phyloP scores from a whole-genome alignment of 371 early-diverging fungal genomes.

The Cokeromyces recurvatus region DNA sequence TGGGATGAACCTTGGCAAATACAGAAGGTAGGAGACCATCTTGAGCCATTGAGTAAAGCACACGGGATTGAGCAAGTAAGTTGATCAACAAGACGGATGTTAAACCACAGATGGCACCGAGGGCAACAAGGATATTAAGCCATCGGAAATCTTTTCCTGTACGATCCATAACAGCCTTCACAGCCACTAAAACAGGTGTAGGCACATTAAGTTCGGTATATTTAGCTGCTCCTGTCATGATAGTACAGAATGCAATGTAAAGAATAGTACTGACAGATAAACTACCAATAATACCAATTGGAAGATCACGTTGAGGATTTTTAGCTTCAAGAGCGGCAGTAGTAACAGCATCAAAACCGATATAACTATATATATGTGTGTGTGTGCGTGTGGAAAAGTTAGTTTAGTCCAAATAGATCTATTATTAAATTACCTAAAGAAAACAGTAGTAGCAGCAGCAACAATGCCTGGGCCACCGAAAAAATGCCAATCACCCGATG shows the following conservation, averaged over 20 bases:
- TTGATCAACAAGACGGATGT: constrained; percentile 73
- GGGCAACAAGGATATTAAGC: constrained; percentile 66
- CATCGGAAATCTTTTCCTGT: constrained; percentile 51
- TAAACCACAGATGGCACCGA: constrained; percentile 79
- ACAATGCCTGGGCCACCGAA: constrained; percentile 73
- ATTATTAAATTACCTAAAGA: constrained; percentile 55
- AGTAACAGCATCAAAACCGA: constrained; percentile 88
- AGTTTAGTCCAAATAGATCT: no score
- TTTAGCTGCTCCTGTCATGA: constrained; percentile 71
- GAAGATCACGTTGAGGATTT: constrained; percentile 79
- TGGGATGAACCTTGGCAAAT: constrained; percentile 64
- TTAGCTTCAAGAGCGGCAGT: constrained; percentile 85
- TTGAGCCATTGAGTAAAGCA: constrained; percentile 82
- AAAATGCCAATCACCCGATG: constrained; percentile 40
- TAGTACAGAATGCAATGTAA: constrained; percentile 69
- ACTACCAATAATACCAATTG: constrained; percentile 82
- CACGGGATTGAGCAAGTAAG: constrained; percentile 83
- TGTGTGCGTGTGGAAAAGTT: no score
- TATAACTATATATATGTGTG: constrained; percentile 71
- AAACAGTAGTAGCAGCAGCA: constrained; percentile 74
- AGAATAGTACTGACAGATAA: constrained; percentile 72
- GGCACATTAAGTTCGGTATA: constrained; percentile 46
- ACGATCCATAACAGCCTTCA: constrained; percentile 32
- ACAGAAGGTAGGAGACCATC: constrained; percentile 77
- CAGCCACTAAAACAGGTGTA: constrained; percentile 68